Conservation (phyloP, 2,329 filamentous ascomycete species). For the Xylaria multiplex region DNA sequence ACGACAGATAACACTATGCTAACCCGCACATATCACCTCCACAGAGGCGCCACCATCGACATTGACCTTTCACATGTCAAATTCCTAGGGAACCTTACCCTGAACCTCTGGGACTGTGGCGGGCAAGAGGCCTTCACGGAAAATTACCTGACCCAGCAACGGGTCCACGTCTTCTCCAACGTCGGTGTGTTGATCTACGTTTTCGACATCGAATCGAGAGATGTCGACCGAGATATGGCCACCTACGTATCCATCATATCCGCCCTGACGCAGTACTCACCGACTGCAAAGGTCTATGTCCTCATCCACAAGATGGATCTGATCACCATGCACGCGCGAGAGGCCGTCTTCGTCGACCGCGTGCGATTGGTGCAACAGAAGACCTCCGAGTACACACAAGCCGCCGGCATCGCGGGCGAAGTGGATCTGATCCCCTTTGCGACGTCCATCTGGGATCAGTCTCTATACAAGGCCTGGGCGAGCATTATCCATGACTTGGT, state of each 20-base stretch:
- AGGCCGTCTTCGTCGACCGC: slow-evolving; percentile 85
- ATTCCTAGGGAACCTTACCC: slow-evolving; percentile 95
- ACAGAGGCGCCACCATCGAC: slow-evolving; percentile 90
- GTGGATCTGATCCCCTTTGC: slow-evolving; percentile 88
- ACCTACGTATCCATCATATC: slow-evolving; percentile 92
- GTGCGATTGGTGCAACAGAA: slow-evolving; percentile 80
- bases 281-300: slow-evolving; percentile 85
- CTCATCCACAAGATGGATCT: slow-evolving; percentile 99
- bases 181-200: slow-evolving; percentile 98
- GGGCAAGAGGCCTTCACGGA: slow-evolving; percentile 99
- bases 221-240: slow-evolving; percentile 90
- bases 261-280: slow-evolving; percentile 86
- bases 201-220: slow-evolving; percentile 96
- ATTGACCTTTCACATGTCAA: slow-evolving; percentile 99
- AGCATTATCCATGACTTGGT: slow-evolving; percentile 97
- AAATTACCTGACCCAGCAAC: slow-evolving; percentile 95
- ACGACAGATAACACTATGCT: not conserved
- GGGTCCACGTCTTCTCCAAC: slow-evolving; percentile 94
- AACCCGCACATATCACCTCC: not conserved
- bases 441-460: slow-evolving; percentile 98
- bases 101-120: slow-evolving; percentile 99
- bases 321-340: slow-evolving; percentile 81
- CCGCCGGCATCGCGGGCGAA: slow-evolving; percentile 50
- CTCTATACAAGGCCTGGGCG: slow-evolving; percentile 97
- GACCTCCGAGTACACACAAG: slow-evolving; percentile 66